Base-by-base conservation (phyloP, 2,329 filamentous ascomycete species). In the Hypoxylon sp. region DNA sequence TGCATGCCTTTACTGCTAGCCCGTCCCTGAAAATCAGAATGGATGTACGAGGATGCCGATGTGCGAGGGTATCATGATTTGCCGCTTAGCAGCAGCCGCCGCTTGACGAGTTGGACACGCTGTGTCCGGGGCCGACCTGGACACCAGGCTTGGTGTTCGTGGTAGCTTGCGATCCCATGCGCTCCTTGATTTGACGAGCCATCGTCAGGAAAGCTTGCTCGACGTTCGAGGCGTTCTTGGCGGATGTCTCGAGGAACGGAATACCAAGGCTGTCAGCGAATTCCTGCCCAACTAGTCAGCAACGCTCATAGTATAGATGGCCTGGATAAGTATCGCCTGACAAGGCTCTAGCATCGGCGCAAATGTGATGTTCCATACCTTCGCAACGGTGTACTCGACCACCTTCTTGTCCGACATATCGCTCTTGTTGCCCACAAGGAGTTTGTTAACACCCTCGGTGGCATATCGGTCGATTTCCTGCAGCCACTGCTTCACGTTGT, bases 401-500 rank as follows among this genome's bases (percentile, higher is more conserved):
- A 98, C 95, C 87, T 98, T 99, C 91, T 99, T 99, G 84, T 99
- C 95, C 64, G 94, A 89, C 93, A 99, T 98, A 91, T 99, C 95
- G 83, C 93, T 97, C 91, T 99, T 99, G 91, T 99, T 99, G 77
- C 95, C 95, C 68, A 99, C 94, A 67, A 99, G 89, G 71, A 99
- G 87, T 88, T 99, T 99, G 89, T 99, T 99, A 77, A 99, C 95
- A 71, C 95, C 95, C 83, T 99, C 95, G 72, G 95, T 99, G 74
- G 95, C 95, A 77, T 99, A 98, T 80, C 95, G 90, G 85, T 99
- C 95, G 75, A 99, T 99, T 85, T 99, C 95, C 82, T 99, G 95
- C 67, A 99, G 89, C 95, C 95, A 99, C 87, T 99, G 95, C 91
- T 99, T 98, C 76, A 99, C 95, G 85, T 98, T 99, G 90, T 99